phyloP scores from a whole-genome alignment of 2,329 filamentous ascomycete genomes.

The Colletotrichum kahawae region DNA sequence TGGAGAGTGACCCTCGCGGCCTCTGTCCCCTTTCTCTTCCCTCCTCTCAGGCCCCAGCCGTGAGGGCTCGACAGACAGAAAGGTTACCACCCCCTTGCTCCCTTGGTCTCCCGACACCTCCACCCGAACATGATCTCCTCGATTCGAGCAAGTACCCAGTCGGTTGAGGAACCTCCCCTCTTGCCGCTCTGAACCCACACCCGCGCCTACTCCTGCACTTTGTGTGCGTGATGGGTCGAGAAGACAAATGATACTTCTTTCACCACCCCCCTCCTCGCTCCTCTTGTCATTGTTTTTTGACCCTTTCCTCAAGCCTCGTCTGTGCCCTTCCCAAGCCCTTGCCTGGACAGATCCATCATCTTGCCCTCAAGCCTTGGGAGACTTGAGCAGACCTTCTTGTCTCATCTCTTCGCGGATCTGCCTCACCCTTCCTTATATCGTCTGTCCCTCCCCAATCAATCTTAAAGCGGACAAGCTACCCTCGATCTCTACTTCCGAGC shows the following conservation, averaged over 20 bases:
- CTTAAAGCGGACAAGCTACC: constrained; percentile 32
- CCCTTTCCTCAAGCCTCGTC: constrained; percentile 18
- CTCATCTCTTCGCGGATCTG: constrained; percentile 19
- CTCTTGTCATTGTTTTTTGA: constrained; percentile 13
- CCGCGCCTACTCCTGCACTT: constrained; percentile 6
- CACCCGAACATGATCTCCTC: constrained; percentile 24
- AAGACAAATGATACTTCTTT: constrained; percentile 20
- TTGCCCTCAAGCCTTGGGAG: constrained; percentile 19
- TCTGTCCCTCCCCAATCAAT: constrained; percentile 24
- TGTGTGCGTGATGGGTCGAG: constrained; percentile 11
- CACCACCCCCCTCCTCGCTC: constrained; percentile 10
- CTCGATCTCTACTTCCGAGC: constrained; percentile 23
- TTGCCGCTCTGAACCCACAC: constrained; percentile 17
- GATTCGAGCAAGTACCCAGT: constrained; percentile 13
- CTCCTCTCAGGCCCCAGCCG: constrained; percentile 1
- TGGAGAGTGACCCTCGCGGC: background rate
- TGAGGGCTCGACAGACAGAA: background rate
- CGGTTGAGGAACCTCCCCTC: background rate
- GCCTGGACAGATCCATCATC: constrained; percentile 21
- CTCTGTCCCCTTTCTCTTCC: constrained; percentile 18
- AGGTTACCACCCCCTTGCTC: constrained; percentile 18
- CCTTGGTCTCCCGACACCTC: constrained; percentile 22
- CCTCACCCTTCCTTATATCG: constrained; percentile 13
- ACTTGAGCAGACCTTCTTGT: constrained; percentile 12
- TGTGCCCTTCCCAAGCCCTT: constrained; percentile 22